Percentiles rank a stretch among this genome's conserved stretches.
phyloP scores from a whole-genome alignment of 148 eudicot genomes.

The Chenopodium quinoa region DNA sequence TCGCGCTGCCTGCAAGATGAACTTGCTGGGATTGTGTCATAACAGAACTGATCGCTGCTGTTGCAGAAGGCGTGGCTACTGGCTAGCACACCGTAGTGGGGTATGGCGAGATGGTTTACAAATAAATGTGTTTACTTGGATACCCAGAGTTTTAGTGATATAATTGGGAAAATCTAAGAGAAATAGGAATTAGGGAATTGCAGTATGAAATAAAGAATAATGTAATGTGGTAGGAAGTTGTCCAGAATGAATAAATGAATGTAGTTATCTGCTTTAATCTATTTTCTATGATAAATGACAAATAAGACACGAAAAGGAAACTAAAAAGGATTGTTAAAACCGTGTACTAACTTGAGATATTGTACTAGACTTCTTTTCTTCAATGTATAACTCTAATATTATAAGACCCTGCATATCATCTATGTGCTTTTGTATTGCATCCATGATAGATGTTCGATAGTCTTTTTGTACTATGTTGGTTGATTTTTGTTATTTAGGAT shows the following conservation, averaged over 20 bases:
- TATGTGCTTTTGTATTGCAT: not conserved
- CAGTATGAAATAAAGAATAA: not conserved
- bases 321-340: not conserved
- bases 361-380: not conserved
- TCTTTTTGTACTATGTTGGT: not conserved
- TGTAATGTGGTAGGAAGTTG: not conserved
- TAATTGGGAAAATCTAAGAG: not conserved
- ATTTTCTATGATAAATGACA: not conserved
- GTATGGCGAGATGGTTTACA: too few species aligned
- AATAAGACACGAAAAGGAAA: not conserved
- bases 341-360: not conserved
- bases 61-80: too few species aligned
- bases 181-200: not conserved
- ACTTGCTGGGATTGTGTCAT: too few species aligned
- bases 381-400: not conserved
- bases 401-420: not conserved
- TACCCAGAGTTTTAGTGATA: too few species aligned
- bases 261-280: not conserved
- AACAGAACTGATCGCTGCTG: too few species aligned
- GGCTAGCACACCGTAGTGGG: too few species aligned
- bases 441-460: not conserved
- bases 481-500: not conserved
- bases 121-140: too few species aligned
- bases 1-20: too few species aligned
- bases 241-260: not conserved